phyloP scores from a whole-genome alignment of 164 flowering plant species.

The Kingdonia uniflora region DNA sequence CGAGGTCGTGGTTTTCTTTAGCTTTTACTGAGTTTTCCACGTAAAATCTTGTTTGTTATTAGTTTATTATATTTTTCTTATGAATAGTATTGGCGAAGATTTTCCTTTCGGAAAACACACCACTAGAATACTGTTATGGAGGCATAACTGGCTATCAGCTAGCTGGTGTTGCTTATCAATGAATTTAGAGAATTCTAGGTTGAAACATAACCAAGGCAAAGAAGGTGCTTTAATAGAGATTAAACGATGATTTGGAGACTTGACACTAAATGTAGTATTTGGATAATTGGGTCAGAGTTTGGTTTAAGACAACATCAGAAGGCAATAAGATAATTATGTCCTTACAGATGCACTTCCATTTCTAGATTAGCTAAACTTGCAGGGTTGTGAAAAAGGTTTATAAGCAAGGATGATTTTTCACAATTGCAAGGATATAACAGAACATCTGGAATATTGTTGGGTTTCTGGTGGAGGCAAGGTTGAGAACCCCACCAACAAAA shows the following conservation, averaged over 20 bases:
- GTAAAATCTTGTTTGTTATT: no score
- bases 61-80: no score
- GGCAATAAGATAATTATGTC: slow-evolving; percentile 4
- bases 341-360: slow-evolving; percentile 9
- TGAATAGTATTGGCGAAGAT: no score
- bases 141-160: slow-evolving; percentile 2
- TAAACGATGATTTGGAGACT: slow-evolving; percentile 5
- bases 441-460: no score
- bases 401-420: no score
- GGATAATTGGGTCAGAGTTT: neutral
- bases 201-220: neutral
- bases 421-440: no score
- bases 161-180: slow-evolving; percentile 1
- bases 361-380: slow-evolving; percentile 6
- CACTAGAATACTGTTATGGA: no score
- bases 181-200: neutral
- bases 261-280: slow-evolving; percentile 6
- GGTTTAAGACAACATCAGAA: neutral
- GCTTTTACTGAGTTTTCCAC: no score
- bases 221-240: slow-evolving; percentile 2
- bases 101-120: no score
- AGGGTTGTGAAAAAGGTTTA: slow-evolving; percentile 7
- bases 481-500: no score
- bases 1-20: no score
- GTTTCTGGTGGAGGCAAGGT: no score